Evolutionary conservation across 164 flowering plant species (phyloP).

Genomic region (Macadamia integrifolia): DNA sequence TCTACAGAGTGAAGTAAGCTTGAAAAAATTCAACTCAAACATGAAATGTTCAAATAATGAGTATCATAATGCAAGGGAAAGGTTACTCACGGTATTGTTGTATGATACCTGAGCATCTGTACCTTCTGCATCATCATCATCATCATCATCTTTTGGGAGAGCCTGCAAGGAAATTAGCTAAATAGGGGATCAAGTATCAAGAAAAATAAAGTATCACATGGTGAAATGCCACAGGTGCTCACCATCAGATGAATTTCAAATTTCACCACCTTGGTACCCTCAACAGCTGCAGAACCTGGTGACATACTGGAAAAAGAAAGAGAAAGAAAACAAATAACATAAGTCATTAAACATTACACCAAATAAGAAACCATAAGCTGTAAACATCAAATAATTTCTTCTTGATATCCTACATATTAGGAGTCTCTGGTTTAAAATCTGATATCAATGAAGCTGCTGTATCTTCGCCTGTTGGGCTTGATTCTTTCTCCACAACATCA

Average conservation of each 20-base stretch:
- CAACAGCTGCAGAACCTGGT: slow-evolving; percentile 7
- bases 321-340: neutral
- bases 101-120: neutral
- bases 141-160: slow-evolving; percentile 21
- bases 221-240: slow-evolving; percentile 11
- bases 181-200: slow-evolving; percentile 4
- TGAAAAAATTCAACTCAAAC: neutral
- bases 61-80: neutral
- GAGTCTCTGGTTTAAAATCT: slow-evolving; percentile 5
- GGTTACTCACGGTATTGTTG: slow-evolving; percentile 7
- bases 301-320: neutral
- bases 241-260: slow-evolving; percentile 50
- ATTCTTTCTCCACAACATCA: neutral
- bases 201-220: neutral
- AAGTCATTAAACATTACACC: neutral
- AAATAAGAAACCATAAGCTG: neutral
- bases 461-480: slow-evolving; percentile 5
- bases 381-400: neutral
- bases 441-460: neutral
- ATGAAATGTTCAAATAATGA: neutral
- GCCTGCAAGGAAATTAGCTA: slow-evolving; percentile 25
- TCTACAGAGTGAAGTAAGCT: too few relatives aligned
- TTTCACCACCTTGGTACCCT: slow-evolving; percentile 21
- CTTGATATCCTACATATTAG: slow-evolving; percentile 1
- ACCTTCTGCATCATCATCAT: neutral